phyloP scores from a whole-genome alignment of 164 flowering plant genomes.

The Tinospora cordifolia region DNA sequence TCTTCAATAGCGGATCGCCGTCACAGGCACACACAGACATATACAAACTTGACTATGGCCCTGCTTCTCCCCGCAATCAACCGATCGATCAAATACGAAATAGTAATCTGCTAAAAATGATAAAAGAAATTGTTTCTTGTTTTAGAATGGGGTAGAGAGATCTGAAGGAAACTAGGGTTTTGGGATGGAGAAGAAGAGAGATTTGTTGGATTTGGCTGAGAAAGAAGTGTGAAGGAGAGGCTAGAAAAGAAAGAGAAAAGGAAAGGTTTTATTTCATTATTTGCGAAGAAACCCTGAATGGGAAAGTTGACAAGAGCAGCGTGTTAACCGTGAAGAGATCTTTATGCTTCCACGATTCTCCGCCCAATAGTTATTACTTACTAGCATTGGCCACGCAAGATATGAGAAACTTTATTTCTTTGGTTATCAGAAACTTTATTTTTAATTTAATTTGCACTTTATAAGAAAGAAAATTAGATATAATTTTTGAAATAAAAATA shows the following conservation, averaged over 20 bases:
- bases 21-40: not conserved
- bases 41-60: not conserved
- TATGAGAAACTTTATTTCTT: too few relatives aligned
- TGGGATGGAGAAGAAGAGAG: conserved; percentile 1
- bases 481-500: too few relatives aligned
- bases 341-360: conserved; percentile 1
- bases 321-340: conserved; percentile 6
- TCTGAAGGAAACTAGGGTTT: not conserved
- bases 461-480: too few relatives aligned
- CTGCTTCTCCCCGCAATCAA: not conserved
- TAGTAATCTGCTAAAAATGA: not conserved
- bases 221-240: conserved; percentile 4
- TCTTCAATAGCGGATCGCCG: not conserved
- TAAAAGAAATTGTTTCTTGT: too few relatives aligned
- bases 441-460: too few relatives aligned
- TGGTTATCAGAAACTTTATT: too few relatives aligned
- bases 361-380: too few relatives aligned
- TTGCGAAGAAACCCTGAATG: not conserved
- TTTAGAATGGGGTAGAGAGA: not conserved
- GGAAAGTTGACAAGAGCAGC: conserved; percentile 23
- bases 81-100: not conserved
- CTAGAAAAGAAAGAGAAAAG: conserved; percentile 7
- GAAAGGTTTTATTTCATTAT: not conserved
- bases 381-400: too few relatives aligned
- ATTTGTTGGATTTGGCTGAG: not conserved